Evolutionary conservation across 176 grass and related monocot genomes (phyloP), one percentile per base, ranked within the genome.

Genomic region (Avena insularis): DNA sequence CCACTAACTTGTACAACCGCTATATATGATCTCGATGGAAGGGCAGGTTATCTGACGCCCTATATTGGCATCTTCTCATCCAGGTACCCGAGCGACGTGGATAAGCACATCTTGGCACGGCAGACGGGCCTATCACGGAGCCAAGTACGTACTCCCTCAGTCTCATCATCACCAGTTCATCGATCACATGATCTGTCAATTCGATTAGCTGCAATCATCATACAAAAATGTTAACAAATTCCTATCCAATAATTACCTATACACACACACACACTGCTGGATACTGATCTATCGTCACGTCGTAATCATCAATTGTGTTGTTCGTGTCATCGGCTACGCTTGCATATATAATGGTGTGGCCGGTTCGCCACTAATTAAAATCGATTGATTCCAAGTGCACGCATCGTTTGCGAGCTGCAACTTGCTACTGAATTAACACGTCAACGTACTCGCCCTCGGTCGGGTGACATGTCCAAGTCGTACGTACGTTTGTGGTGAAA

Each of bases 81-180:
- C 91, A 94, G 92, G 91, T 97, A 93, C 75, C 92, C 88, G 67
- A 95, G 88, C 88, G 93, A 95, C 64, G 86, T 90, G 75, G 93
- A 95, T 90, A 95, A 95, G 88, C 93, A 92, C 87, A 90, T 95
- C 80, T 85, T 95, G 82, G 90, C 93, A 23, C 86, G 93, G 7
- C 93, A 95, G 84, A 92, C 93, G 5, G 93, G 93, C 50, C 90
- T 95, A 72, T 95, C 90, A 46, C 89, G 93, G 43, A 90, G 90
- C 79, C 93, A 95, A 71, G 93, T 95, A 87, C 47, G 86, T 79
- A 82, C 78, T 76, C 53, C 21, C 4, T 53, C 49, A 15, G 53
- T 43, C 17, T 16, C 21, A 4, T 53, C 49, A 14, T 3, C 19
- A 27, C 4, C 4, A 29, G 73, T 17, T 54, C 0, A 75, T 51